Evolutionary conservation across 495 filamentous ascomycete genomes (phyloP).

Genomic region (Tuber microsphaerosporum): DNA sequence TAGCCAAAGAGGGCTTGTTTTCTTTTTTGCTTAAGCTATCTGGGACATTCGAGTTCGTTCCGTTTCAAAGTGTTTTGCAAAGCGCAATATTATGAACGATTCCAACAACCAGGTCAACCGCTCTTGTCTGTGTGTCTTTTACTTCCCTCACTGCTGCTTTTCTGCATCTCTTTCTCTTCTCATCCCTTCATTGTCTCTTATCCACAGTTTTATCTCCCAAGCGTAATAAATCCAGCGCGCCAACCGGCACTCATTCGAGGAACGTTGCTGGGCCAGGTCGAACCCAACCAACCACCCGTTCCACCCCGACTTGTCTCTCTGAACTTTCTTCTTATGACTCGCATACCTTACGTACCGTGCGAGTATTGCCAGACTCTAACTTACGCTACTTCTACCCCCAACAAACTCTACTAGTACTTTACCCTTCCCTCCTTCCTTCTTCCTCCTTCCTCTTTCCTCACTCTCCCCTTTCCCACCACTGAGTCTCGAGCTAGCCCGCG

Average conservation of each 20-base stretch:
- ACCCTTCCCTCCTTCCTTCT: background rate
- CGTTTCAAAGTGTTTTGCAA: background rate
- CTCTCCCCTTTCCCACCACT: background rate
- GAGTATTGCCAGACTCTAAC: background rate
- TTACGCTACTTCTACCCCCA: constrained; percentile 1
- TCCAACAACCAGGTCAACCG: background rate
- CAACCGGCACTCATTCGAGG: background rate
- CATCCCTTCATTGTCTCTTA: background rate
- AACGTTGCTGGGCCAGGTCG: background rate
- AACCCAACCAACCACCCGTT: background rate
- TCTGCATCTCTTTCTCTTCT: background rate
- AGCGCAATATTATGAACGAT: background rate
- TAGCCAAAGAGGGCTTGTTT: background rate
- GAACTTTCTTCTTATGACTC: background rate
- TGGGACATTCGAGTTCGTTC: background rate
- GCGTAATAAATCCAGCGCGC: background rate
- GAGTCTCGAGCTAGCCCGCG: background rate
- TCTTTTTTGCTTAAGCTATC: background rate
- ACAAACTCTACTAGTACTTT: background rate
- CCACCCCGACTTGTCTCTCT: background rate
- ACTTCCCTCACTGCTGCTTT: background rate
- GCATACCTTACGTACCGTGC: background rate
- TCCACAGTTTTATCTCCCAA: background rate
- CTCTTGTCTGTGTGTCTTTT: background rate
- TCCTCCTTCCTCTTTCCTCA: background rate